Percentiles rank a stretch among this genome's conserved stretches.
Conservation (phyloP, 495 filamentous ascomycete genomes). For the Hyaloscypha finlandica region DNA sequence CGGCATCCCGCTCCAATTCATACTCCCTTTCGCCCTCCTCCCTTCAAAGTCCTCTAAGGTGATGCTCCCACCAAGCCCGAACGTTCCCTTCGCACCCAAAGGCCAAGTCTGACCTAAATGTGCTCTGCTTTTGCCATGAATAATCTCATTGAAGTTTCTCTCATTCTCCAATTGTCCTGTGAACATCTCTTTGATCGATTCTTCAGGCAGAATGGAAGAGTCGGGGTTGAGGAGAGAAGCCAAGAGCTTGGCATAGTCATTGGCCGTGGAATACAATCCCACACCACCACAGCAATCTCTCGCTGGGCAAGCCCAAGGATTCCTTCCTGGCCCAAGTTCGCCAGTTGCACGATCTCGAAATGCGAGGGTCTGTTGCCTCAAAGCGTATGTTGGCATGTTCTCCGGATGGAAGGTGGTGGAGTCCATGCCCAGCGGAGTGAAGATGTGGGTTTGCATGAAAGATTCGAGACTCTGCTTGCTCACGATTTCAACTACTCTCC, state of each 20-base stretch:
- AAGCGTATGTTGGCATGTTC: neutral
- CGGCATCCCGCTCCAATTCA: slow-evolving; percentile 17
- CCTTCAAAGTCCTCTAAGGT: slow-evolving; percentile 8
- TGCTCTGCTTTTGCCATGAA: slow-evolving; percentile 8
- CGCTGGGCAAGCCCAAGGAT: slow-evolving; percentile 11
- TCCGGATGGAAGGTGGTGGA: slow-evolving; percentile 34
- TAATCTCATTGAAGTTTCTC: slow-evolving; percentile 10
- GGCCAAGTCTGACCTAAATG: slow-evolving; percentile 15
- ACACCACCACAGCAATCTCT: slow-evolving; percentile 22
- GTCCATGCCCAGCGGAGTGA: slow-evolving; percentile 44
- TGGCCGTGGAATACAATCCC: slow-evolving; percentile 23
- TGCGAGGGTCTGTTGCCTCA: neutral
- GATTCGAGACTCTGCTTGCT: slow-evolving; percentile 39
- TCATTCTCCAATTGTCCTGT: slow-evolving; percentile 5
- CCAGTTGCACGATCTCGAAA: neutral
- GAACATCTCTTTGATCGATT: slow-evolving; percentile 20
- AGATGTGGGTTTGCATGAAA: slow-evolving; percentile 50
- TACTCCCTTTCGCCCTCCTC: slow-evolving; percentile 10
- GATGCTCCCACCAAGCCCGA: slow-evolving; percentile 11
- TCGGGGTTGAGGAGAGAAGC: slow-evolving; percentile 8
- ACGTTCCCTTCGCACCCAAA: neutral
- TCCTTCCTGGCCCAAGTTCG: neutral
- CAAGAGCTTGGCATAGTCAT: slow-evolving; percentile 25
- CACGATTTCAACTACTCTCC: slow-evolving; percentile 27
- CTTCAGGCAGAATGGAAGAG: slow-evolving; percentile 6